Evolutionary conservation across 176 grass and related monocot genomes (phyloP).

Genomic region (Chloris gayana): DNA sequence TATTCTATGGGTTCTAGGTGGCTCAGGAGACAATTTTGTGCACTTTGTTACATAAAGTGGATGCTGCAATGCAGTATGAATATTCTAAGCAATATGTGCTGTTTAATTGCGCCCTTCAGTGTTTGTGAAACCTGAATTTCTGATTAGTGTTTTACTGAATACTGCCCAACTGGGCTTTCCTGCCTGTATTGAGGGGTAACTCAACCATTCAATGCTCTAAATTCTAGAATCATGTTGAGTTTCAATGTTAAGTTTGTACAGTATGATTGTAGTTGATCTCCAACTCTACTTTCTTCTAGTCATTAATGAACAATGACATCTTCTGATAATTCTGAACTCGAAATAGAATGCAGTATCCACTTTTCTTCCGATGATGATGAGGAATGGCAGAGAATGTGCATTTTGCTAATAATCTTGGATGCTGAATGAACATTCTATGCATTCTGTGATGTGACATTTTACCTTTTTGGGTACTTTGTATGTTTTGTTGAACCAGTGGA

Average conservation of each 20-base stretch:
- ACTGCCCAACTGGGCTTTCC: neutral
- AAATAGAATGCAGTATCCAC: neutral
- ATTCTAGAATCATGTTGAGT: neutral
- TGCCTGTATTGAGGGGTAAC: neutral
- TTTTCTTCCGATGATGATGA: neutral
- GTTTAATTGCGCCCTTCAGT: neutral
- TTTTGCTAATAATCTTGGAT: constrained; percentile 16
- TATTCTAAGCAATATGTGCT: constrained; percentile 9
- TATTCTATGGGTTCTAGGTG: constrained; percentile 23
- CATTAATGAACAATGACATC: neutral
- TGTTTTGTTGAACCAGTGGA: neutral
- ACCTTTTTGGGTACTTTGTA: neutral
- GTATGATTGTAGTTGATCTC: neutral
- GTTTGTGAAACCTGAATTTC: neutral
- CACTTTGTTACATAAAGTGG: constrained; percentile 19
- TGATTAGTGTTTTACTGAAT: neutral
- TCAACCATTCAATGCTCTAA: neutral
- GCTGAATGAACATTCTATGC: neutral
- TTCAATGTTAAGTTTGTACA: neutral
- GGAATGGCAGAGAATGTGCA: neutral
- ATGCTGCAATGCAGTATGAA: constrained; percentile 20
- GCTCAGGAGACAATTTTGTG: neutral
- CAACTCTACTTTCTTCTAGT: neutral
- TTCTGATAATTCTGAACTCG: constrained; percentile 9
- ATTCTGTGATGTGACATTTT: constrained; percentile 4